Percentiles rank a stretch among this genome's conserved stretches.
These are phyloP conservation scores for Teunomyces gatunensis DNA, from an alignment of 805 yeast species.

Conservation along the genomic window DNA sequence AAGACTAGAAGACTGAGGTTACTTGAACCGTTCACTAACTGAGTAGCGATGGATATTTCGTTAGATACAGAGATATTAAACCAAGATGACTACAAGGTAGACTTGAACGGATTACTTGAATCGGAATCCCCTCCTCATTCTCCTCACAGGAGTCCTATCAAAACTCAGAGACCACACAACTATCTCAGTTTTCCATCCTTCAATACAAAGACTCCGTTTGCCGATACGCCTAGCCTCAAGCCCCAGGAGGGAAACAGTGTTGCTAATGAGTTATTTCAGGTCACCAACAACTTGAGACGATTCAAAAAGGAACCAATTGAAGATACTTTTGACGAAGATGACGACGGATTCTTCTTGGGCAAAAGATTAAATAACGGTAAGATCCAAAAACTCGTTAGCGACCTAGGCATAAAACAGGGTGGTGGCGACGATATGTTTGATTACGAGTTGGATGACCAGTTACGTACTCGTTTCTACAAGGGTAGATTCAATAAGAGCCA, in stretches of 20 bases:
- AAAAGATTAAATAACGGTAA: slow-evolving; percentile 32
- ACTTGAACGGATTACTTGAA: slow-evolving; percentile 16
- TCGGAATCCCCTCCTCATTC: slow-evolving; percentile 1
- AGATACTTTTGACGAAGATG: slow-evolving; percentile 11
- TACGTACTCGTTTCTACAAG: slow-evolving; percentile 33
- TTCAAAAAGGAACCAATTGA: slow-evolving; percentile 5
- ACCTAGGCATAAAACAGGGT: slow-evolving; percentile 30
- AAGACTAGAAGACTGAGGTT: background rate
- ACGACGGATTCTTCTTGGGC: slow-evolving; percentile 15
- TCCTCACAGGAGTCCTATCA: slow-evolving; percentile 3
- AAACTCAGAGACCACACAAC: background rate
- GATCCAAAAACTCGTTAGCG: slow-evolving; percentile 34
- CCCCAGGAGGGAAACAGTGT: slow-evolving; percentile 9
- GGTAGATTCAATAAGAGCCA: slow-evolving; percentile 28
- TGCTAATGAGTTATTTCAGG: slow-evolving; percentile 34
- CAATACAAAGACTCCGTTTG: slow-evolving; percentile 1
- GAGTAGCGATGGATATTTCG: slow-evolving; percentile 2
- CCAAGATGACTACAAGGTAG: slow-evolving; percentile 19
- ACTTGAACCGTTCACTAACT: background rate
- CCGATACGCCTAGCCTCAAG: slow-evolving; percentile 4
- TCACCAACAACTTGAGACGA: slow-evolving; percentile 9
- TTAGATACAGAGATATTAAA: slow-evolving; percentile 7
- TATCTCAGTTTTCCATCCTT: background rate
- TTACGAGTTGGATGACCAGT: slow-evolving; percentile 33
- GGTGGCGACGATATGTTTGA: slow-evolving; percentile 15